A percentile compares a stretch with the other conserved stretches of the same genome.
Conservation (phyloP, 2,329 filamentous ascomycete genomes). For the Talaromyces sp. region DNA sequence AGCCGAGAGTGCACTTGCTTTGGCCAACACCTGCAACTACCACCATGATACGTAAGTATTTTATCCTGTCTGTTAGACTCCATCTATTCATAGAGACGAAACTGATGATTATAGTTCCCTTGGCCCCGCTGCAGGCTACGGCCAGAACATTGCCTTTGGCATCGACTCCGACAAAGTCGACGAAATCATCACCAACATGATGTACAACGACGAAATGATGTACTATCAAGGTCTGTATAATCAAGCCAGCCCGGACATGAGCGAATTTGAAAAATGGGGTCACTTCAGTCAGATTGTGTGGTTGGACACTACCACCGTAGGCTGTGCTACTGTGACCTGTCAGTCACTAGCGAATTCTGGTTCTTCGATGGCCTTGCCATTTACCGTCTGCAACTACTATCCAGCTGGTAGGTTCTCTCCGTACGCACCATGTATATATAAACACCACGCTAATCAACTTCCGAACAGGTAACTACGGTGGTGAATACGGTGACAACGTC, state of each 20-base stretch:
- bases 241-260: constrained; percentile 53
- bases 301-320: constrained; percentile 57
- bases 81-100: constrained; percentile 18
- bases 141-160: constrained; percentile 84
- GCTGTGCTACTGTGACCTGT: constrained; percentile 55
- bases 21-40: constrained; percentile 65
- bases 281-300: constrained; percentile 75
- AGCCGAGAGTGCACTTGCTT: constrained; percentile 57
- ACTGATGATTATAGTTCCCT: constrained; percentile 4
- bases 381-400: constrained; percentile 85
- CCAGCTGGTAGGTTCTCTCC: constrained; percentile 57
- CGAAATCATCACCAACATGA: constrained; percentile 69
- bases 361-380: constrained; percentile 50
- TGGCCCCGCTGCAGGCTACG: constrained; percentile 32
- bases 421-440: not conserved
- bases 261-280: constrained; percentile 62
- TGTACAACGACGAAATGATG: constrained; percentile 78
- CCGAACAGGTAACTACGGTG: constrained; percentile 49
- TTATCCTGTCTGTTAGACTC: too few relatives aligned
- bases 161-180: constrained; percentile 54
- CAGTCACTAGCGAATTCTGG: constrained; percentile 38
- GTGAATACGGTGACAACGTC: constrained; percentile 53
- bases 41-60: constrained; percentile 68
- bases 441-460: constrained; percentile 10
- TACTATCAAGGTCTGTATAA: constrained; percentile 57